Evolutionary conservation across 495 filamentous ascomycete species (phyloP), one percentile per base, ranked within the genome.

Genomic region (Xylaria nigripes): DNA sequence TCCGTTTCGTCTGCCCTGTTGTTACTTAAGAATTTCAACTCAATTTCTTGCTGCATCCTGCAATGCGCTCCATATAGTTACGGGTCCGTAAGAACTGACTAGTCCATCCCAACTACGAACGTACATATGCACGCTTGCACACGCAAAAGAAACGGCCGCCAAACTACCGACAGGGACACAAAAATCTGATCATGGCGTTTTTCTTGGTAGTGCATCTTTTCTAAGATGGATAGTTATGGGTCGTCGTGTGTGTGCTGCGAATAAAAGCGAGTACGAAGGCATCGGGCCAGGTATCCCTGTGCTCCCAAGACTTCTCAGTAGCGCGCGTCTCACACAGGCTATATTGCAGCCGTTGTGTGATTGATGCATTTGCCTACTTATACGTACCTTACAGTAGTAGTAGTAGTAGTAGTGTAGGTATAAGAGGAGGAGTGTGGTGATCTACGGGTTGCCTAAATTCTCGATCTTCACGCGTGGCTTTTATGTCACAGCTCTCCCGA

Each of bases 161-260:
- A 53, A 53, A 32, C 42, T 44, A 43, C 51, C 45, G 51, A 45
- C 42, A 42, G 50, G 19, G 32, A 40, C 43, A 53, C 51, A 18
- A 46, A 25, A 46, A 25, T 40, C 30, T 46, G 30, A 19, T 21
- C 30, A 46, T n/a, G 7, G 24, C 51, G 29, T 21, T 9, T 6
- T 38, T 8, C 22, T 43, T 53, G 40, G 51, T 40, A 46, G 12
- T 19, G 16, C 9, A 16, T 40, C 1, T 8, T 3, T 4, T 3
- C 10, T 12, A 40, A 1, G 18, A 16, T 40, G 13, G 32, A 12
- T 36, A n/a, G 32, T 5, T 30, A 30, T 30, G 27, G 5, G 4
- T 4, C 27, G 27, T 30, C 10, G 27, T 10, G 27, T 10, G 27
- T 10, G 10, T 30, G 5, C 10, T 10, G 27, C 27, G 27, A 48